Conservation (phyloP, 768 basidiomycete genomes). For the Galerina marginata region DNA sequence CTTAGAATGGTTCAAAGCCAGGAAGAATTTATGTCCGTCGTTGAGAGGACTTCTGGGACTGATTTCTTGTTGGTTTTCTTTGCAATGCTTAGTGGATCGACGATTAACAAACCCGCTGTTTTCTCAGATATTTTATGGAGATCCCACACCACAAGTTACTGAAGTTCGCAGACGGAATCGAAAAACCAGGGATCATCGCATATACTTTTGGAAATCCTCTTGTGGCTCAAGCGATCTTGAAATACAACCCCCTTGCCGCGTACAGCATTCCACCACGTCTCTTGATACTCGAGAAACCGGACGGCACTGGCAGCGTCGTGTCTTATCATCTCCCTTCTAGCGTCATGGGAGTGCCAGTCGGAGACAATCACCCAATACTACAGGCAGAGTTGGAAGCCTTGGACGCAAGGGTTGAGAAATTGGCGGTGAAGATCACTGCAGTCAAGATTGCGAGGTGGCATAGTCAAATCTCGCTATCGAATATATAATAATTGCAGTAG, state of each 20-base stretch:
- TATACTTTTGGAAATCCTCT: conserved; percentile 61
- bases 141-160: conserved; percentile 43
- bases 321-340: conserved; percentile 55
- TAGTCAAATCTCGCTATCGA: too few species aligned
- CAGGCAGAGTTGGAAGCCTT: conserved; percentile 38
- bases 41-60: conserved; percentile 36
- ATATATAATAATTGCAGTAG: too few species aligned
- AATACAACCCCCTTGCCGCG: conserved; percentile 44
- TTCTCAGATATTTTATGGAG: conserved; percentile 46
- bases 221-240: conserved; percentile 50
- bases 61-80: conserved; percentile 50
- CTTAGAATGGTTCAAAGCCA: conserved; percentile 34
- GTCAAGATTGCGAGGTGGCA: conserved; percentile 16
- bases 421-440: conserved; percentile 42
- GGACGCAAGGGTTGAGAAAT: conserved; percentile 49
- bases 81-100: neutral
- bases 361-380: conserved; percentile 33
- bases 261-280: conserved; percentile 52
- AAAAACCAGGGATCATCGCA: conserved; percentile 37
- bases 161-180: conserved; percentile 29
- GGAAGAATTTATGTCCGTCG: conserved; percentile 40
- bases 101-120: neutral
- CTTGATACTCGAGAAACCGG: conserved; percentile 45
- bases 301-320: conserved; percentile 43
- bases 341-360: conserved; percentile 38